A percentile compares a stretch with the other conserved stretches of the same genome.
Conservation (phyloP, 306 rosid genomes). For the Prunus davidiana region DNA sequence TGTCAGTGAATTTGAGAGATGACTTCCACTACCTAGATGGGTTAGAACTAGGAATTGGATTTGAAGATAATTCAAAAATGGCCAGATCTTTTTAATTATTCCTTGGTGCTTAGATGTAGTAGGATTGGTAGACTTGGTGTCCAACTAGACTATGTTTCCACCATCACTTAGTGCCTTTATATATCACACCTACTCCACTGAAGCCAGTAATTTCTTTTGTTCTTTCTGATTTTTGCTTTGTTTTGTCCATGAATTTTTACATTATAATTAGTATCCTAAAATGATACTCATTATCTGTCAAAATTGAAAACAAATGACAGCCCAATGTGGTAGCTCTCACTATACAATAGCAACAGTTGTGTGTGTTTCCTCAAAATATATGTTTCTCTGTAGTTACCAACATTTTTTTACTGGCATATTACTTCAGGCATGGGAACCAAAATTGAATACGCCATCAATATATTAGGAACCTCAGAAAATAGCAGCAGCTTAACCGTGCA, state of each 20-base stretch:
- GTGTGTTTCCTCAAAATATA: background rate
- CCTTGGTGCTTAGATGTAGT: slow-evolving; percentile 34
- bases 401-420: slow-evolving; percentile 8
- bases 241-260: background rate
- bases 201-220: background rate
- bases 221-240: background rate
- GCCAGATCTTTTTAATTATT: slow-evolving; percentile 10
- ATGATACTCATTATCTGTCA: background rate
- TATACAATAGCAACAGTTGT: background rate
- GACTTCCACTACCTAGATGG: slow-evolving; percentile 28
- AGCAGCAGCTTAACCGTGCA: slow-evolving; percentile 46
- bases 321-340: background rate
- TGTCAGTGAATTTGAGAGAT: slow-evolving; percentile 23
- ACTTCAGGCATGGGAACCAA: slow-evolving; percentile 90
- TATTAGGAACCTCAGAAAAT: slow-evolving; percentile 45
- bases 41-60: slow-evolving; percentile 15
- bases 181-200: slow-evolving; percentile 37
- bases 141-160: slow-evolving; percentile 47
- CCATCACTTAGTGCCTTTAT: slow-evolving; percentile 30
- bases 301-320: no score
- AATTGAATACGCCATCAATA: slow-evolving; percentile 59
- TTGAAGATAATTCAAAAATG: slow-evolving; percentile 19
- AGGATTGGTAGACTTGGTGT: slow-evolving; percentile 30
- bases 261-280: no score
- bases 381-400: background rate